phyloP scores from a whole-genome alignment of 2,329 filamentous ascomycete genomes.

The Anthostomella pinea region DNA sequence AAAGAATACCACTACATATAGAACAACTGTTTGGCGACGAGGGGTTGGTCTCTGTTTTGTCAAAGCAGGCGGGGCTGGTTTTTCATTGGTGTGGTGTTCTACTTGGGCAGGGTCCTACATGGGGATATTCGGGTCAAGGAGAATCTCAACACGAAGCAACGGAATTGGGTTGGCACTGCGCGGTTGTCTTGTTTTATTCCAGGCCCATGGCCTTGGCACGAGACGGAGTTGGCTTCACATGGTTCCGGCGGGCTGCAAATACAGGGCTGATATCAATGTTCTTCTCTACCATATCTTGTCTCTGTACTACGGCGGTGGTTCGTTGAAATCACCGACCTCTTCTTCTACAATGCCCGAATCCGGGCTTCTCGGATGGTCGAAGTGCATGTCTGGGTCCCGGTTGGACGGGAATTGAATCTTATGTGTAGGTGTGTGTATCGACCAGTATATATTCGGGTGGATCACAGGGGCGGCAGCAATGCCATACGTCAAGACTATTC shows the following conservation, averaged over 20 bases:
- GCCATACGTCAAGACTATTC: too few species aligned
- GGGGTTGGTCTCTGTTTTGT: conserved; percentile 39
- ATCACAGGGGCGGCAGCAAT: too few species aligned
- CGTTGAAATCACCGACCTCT: conserved; percentile 11
- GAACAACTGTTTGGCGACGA: conserved; percentile 43
- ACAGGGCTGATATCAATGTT: conserved; percentile 30
- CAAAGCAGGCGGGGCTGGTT: conserved; percentile 30
- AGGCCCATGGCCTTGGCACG: conserved; percentile 26
- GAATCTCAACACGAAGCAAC: conserved; percentile 31
- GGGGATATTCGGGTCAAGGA: conserved; percentile 33
- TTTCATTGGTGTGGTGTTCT: conserved; percentile 16
- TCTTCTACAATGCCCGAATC: conserved; percentile 2
- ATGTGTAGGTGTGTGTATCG: too few species aligned
- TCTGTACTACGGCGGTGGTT: conserved; percentile 21
- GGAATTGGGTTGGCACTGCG: conserved; percentile 27
- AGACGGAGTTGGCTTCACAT: conserved; percentile 36
- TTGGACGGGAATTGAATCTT: too few species aligned
- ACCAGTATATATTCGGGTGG: too few species aligned
- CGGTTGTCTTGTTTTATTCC: conserved; percentile 30
- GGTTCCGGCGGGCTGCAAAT: conserved; percentile 32
- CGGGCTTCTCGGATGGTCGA: conserved; percentile 5
- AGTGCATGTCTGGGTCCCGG: too few species aligned
- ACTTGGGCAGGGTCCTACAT: conserved; percentile 21
- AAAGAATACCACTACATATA: conserved; percentile 46
- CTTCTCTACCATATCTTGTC: conserved; percentile 20